Evolutionary conservation across 2,329 filamentous ascomycete genomes (phyloP), one percentile per base, ranked within the genome.

Genomic region (Alternaria viburni): DNA sequence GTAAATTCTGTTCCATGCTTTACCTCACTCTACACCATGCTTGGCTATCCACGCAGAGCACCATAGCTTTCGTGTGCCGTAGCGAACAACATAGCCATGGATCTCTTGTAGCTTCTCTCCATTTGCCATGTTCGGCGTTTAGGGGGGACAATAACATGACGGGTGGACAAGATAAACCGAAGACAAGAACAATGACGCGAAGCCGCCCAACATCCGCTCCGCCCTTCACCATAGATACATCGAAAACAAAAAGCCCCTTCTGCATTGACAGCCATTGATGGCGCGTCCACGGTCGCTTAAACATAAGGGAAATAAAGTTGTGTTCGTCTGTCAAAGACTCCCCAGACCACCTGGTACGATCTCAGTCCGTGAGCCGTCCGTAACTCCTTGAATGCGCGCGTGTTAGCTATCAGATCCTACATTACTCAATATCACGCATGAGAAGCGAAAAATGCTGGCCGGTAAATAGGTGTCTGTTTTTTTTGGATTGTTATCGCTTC

Each of bases 401-500:
- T 25, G 49, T 41, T 21, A 36, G 32, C n/a, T 15, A 25, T 12
- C 11, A 41, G 30, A 21, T 41, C 1, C 19, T 41, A 15, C 41
- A 49, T 28, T 32, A 43, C 6, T 28, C 19, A 15, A 28, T 15
- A 23, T 30, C 28, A 59, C 7, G 17, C 25, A 47, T 7, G 41
- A 44, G 30, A 2, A 12, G 23, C 11, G 25, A 13, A 17, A 12
- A 3, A 17, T n/a, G n/a, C 23, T 41, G 36, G 52, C 54, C 10
- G 45, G 54, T 36, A 19, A 54, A 54, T 19, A 49, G 51, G 30
- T 59, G 12, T 54, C 36, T 51, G 36, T 21, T 51, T 54, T 54
- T 64, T 28, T 61, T 59, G 43, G 30, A 25, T 64, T 55, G 56
- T 55, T 66, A 64, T 59, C 50, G 46, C 58, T 57, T 51, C 57